Base-by-base conservation (phyloP, 2,329 filamentous ascomycete genomes). In the Acrocalymma vagum region DNA sequence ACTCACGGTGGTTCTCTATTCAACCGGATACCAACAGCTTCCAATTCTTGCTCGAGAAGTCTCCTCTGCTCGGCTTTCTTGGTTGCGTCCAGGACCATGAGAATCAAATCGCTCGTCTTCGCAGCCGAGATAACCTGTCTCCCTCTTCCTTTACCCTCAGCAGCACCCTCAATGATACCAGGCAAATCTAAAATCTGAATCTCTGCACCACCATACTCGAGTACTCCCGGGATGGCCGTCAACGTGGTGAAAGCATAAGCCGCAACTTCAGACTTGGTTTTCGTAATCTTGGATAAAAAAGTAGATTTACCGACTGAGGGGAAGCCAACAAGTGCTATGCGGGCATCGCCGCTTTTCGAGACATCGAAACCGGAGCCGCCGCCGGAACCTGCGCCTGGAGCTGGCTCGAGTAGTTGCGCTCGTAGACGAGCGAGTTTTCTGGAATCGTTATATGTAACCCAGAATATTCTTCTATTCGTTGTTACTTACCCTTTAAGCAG, bases 281-380 rank as follows among this genome's bases (percentile, higher is more conserved):
- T 97, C 33, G 94, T 99, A 69, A 99, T 95, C 67, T 97, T 96
- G 32, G 92, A 96, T n/a, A 99, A 72, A 67, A 99, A 97, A 0
- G 94, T 99, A 3, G 94, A 99, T 77, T 99, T 99, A 69, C 94
- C 94, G 35, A 99, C 94, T 0, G 95, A 99, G 0, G 95, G 94
- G 61, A 99, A 99, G n/a, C 94, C 94, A 38, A 99, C 95, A 2
- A 99, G 83, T 2, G 95, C 91, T 73, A 99, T 97, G 63, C 94
- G 85, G 10, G 94, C 94, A 77, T 99, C 94, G 51, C 94, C 94
- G 54, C 87, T 93, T 74, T 99, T 99, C 70, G 88, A 94, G 27
- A 99, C 94, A 65, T 81, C 73, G 65, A 95, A 99, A 8, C 94
- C 94, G 3, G 87, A 75, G 16, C 94, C 93, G 11, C 84, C 88